Evolutionary conservation across 106 monocot species (phyloP).

Genomic region (Alisma plantagoaquatica): DNA sequence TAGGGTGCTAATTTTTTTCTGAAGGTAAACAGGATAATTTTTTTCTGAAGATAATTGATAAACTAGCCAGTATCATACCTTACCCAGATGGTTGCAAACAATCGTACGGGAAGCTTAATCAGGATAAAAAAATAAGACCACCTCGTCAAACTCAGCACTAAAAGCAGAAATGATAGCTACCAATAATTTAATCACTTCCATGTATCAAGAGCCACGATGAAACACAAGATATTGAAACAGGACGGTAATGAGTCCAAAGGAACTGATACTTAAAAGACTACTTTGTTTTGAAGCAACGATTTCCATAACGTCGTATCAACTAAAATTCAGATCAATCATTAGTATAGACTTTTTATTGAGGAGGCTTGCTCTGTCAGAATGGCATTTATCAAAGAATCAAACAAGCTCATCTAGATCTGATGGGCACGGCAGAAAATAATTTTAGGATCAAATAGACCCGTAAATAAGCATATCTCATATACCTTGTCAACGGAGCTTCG

Average conservation of each 20-base stretch:
- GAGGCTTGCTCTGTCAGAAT: neutral
- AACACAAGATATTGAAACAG: no score
- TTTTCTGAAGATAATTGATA: neutral
- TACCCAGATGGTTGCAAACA: neutral
- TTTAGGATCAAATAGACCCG: neutral
- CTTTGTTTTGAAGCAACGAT: neutral
- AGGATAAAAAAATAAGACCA: no score
- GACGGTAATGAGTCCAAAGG: no score
- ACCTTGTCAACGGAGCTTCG: slow-evolving; percentile 75
- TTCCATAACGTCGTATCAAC: neutral
- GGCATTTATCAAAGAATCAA: neutral
- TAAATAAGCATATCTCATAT: neutral
- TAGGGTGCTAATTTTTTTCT: neutral
- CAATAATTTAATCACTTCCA: neutral
- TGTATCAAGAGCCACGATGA: no score
- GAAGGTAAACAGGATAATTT: neutral
- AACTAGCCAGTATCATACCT: neutral
- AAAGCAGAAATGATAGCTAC: neutral
- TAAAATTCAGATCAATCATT: neutral
- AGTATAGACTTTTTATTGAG: neutral
- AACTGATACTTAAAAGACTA: no score
- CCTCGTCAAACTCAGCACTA: no score
- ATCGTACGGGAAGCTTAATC: no score
- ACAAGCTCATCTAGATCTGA: neutral
- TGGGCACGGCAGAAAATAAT: neutral